Evolutionary conservation across 2,329 filamentous ascomycete species (phyloP).

Genomic region (Sordariomycetes sp.): DNA sequence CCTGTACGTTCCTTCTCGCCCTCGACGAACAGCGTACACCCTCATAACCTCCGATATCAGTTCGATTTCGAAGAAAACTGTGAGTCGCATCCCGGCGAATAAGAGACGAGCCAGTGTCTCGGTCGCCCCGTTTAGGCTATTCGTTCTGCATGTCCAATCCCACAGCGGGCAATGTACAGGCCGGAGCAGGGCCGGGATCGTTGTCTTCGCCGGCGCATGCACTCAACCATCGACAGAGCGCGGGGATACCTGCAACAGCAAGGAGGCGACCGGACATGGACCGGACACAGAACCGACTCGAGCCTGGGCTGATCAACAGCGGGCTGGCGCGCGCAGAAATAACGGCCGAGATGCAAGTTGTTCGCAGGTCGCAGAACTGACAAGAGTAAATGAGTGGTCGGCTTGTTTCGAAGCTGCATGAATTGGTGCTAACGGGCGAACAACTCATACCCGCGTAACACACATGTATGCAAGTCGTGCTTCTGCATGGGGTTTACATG

Average conservation of each 20-base stretch:
- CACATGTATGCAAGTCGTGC: neutral
- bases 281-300: neutral
- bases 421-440: neutral
- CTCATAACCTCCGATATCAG: neutral
- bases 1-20: no score
- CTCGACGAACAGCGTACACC: no score
- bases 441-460: neutral
- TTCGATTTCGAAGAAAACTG: neutral
- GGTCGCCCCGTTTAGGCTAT: conserved; percentile 39
- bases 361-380: neutral
- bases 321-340: neutral
- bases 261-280: neutral
- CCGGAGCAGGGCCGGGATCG: no score
- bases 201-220: no score
- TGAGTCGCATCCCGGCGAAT: neutral
- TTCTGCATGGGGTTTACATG: neutral
- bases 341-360: neutral
- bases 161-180: conserved; percentile 24
- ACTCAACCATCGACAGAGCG: no score
- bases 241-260: neutral
- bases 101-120: neutral
- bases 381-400: neutral
- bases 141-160: conserved; percentile 48
- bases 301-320: neutral
- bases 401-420: neutral